These are phyloP conservation scores for Glycine latifolia DNA, from an alignment of 306 rosid species.

Conservation along the genomic window DNA sequence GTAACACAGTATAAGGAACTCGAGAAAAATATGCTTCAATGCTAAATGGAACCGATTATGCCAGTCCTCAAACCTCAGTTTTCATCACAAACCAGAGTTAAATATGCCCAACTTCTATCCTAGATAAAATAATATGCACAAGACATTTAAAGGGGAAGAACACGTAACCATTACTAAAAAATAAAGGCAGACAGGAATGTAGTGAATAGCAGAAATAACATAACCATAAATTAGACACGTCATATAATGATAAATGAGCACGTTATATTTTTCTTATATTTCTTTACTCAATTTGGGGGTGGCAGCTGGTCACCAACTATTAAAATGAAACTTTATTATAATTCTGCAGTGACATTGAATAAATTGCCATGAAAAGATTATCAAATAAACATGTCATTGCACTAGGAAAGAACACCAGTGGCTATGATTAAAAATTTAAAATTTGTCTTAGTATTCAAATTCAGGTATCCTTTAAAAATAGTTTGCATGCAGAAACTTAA, in stretches of 20 bases:
- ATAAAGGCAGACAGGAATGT: background rate
- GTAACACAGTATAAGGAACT: background rate
- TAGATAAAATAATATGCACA: background rate
- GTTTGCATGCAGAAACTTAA: background rate
- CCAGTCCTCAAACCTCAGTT: conserved; percentile 5
- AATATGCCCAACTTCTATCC: conserved; percentile 16
- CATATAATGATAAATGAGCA: background rate
- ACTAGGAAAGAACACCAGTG: conserved; percentile 13
- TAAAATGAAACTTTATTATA: conserved; percentile 1
- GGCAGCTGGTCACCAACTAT: background rate
- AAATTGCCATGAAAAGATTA: conserved; percentile 1
- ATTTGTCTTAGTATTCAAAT: background rate
- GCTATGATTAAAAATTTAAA: background rate
- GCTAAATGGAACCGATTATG: conserved; percentile 31
- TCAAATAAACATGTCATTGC: conserved; percentile 7
- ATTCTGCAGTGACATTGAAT: conserved; percentile 3
- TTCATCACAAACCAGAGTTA: background rate
- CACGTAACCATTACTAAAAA: background rate
- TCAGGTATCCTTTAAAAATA: background rate
- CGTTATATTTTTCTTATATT: background rate
- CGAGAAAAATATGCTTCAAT: conserved; percentile 27
- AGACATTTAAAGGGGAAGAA: background rate
- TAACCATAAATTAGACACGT: background rate
- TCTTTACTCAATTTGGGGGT: background rate
- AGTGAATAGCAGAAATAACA: conserved; percentile 25